These are phyloP conservation scores for Trypanosoma theileri DNA, from an alignment of 208 protist genomes.

Conservation along the genomic window DNA sequence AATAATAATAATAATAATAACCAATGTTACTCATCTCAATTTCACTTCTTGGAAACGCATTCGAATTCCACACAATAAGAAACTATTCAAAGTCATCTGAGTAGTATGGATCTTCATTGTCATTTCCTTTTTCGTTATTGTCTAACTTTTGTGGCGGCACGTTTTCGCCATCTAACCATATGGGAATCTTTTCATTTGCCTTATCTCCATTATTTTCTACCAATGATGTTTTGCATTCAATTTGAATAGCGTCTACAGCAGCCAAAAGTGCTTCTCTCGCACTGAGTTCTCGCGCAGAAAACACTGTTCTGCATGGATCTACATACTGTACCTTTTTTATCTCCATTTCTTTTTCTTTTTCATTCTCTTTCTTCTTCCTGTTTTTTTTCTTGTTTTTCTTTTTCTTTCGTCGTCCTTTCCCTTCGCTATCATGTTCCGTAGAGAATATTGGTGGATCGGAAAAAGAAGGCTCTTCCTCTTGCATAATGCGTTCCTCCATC, in stretches of 20 bases:
- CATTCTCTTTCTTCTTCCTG: not conserved
- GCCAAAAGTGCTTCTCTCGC: constrained; percentile 13
- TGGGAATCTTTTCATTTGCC: constrained; percentile 1
- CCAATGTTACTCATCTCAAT: not conserved
- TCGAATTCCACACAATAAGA: constrained; percentile 12
- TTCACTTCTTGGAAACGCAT: not conserved
- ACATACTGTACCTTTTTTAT: not conserved
- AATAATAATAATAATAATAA: constrained; percentile 3
- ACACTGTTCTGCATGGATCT: not conserved
- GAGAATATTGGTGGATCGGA: not conserved
- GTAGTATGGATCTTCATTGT: constrained; percentile 32
- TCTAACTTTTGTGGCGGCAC: no score
- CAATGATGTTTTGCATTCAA: not conserved
- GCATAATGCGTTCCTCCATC: constrained; percentile 26
- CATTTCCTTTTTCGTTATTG: not conserved
- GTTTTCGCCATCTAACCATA: constrained; percentile 25
- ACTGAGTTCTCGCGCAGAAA: not conserved
- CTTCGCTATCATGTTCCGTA: not conserved
- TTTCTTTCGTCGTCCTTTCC: not conserved
- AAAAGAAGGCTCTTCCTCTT: constrained; percentile 18
- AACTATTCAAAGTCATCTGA: constrained; percentile 59
- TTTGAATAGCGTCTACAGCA: constrained; percentile 22
- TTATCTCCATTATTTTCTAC: no score
- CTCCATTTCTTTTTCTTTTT: not conserved
- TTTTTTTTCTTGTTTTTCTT: not conserved